Percentiles rank a stretch among this genome's conserved stretches.
Evolutionary conservation across 2,329 filamentous ascomycete species (phyloP).

Genomic region (Colletotrichum costaricense): DNA sequence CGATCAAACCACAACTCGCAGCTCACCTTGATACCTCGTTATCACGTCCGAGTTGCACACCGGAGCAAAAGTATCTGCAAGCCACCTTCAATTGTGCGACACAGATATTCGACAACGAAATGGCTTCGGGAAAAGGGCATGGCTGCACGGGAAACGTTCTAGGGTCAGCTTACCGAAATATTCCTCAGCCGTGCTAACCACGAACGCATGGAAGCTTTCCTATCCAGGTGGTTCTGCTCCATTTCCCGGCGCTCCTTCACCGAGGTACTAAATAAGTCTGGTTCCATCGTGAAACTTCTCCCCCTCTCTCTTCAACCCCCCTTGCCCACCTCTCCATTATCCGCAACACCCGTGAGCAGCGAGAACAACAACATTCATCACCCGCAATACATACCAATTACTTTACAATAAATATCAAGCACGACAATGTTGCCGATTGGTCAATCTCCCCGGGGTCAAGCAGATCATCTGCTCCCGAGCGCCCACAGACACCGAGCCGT

Average conservation of each 20-base stretch:
- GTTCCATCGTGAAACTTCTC: conserved; percentile 26
- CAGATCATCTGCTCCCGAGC: neutral
- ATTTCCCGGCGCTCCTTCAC: conserved; percentile 2
- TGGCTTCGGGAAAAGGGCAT: too few relatives aligned
- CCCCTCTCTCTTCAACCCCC: neutral
- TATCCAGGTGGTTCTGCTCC: neutral
- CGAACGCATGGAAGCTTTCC: neutral
- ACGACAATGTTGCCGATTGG: neutral
- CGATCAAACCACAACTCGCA: neutral
- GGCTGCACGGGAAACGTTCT: neutral
- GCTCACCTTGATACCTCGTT: neutral
- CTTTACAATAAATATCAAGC: neutral
- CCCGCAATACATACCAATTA: neutral
- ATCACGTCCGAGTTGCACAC: neutral
- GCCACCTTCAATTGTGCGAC: neutral
- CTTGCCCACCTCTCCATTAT: neutral
- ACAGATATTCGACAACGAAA: neutral
- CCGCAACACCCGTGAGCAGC: neutral
- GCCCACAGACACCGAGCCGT: conserved; percentile 2
- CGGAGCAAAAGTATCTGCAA: neutral
- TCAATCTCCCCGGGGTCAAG: neutral
- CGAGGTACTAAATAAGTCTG: neutral
- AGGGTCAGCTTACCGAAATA: neutral
- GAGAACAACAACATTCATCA: neutral
- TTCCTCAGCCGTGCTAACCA: neutral